These are phyloP conservation scores for Irpex sp. DNA, from an alignment of 1,284 basidiomycete genomes.

Conservation along the genomic window DNA sequence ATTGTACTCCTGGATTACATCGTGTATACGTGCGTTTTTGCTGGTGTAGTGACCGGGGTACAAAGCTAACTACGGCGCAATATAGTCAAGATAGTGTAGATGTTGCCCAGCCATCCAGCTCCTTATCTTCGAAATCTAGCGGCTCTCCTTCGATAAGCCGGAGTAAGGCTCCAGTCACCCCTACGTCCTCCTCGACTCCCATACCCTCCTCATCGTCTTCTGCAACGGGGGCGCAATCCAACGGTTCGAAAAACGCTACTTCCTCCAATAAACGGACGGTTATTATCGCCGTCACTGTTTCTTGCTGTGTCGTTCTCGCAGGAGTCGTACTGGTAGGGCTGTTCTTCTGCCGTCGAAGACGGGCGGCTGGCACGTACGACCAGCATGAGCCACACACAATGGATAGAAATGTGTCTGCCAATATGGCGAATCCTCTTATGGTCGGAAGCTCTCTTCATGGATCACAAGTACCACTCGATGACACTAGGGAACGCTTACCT, in stretches of 20 bases:
- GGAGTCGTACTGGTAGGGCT: background rate
- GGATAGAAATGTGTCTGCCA: background rate
- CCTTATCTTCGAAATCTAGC: background rate
- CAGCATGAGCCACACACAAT: background rate
- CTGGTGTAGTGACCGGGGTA: background rate
- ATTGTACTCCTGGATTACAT: constrained; percentile 20
- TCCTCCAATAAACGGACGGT: background rate
- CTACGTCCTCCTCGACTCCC: background rate
- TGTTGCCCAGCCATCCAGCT: background rate
- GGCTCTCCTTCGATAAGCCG: background rate
- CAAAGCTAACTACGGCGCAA: too few species aligned
- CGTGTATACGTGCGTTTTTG: constrained; percentile 18
- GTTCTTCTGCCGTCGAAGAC: background rate
- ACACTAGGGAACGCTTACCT: too few species aligned
- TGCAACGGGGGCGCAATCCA: background rate
- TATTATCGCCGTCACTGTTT: background rate
- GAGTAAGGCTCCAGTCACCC: background rate
- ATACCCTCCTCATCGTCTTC: background rate
- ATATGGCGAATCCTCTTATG: too few species aligned
- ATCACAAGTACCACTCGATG: too few species aligned
- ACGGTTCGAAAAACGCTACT: background rate
- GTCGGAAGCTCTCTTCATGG: too few species aligned
- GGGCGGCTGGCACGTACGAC: background rate
- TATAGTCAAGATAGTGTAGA: background rate
- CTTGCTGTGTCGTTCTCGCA: background rate